Evolutionary conservation across 2,329 filamentous ascomycete genomes (phyloP).

Genomic region (Sarocladiaceae sp.): DNA sequence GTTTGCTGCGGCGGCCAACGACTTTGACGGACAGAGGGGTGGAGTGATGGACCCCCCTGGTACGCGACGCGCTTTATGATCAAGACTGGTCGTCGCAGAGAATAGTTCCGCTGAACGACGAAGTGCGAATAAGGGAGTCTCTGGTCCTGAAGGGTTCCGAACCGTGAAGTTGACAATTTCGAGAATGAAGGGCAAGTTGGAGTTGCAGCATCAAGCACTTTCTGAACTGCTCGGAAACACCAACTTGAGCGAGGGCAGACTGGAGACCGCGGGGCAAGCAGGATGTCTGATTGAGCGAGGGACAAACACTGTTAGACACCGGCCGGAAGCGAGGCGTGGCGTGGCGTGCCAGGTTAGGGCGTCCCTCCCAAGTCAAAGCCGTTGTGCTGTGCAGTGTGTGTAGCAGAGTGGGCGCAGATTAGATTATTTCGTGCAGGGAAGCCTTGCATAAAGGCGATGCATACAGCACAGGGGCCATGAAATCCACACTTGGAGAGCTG

Average conservation of each 20-base stretch:
- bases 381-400: not conserved
- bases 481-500: constrained; percentile 6
- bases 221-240: no score
- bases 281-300: not conserved
- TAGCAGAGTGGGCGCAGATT: not conserved
- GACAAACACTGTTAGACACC: not conserved
- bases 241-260: no score
- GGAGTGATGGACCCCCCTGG: constrained; percentile 6
- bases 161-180: no score
- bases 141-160: no score
- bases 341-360: not conserved
- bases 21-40: not conserved
- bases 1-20: constrained; percentile 7
- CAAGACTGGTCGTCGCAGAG: not conserved
- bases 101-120: not conserved
- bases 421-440: constrained; percentile 10
- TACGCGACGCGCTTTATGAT: constrained; percentile 5
- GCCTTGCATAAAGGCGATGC: constrained; percentile 10
- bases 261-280: constrained; percentile 4
- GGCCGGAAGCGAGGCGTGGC: constrained; percentile 3
- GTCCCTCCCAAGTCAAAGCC: not conserved
- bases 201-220: no score
- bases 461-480: not conserved
- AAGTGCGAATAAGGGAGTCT: no score
- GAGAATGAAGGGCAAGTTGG: no score